phyloP scores from a whole-genome alignment of 192 early-diverging fungal species.

The Gamsiella multidivaricata region DNA sequence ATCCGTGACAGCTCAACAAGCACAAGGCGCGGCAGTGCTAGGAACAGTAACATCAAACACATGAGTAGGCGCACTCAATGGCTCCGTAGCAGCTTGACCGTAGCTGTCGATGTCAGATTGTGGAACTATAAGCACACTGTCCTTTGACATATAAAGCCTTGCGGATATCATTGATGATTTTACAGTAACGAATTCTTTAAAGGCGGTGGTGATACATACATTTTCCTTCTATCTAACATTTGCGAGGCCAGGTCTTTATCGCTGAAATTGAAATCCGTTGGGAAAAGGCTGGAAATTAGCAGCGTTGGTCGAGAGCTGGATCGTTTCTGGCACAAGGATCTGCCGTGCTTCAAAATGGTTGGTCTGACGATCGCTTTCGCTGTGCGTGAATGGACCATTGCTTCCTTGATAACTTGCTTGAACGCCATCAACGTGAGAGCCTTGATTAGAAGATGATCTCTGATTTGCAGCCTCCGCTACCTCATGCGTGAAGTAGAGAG shows the following conservation, averaged over 20 bases:
- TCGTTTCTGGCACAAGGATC: slow-evolving; percentile 34
- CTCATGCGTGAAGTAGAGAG: neutral
- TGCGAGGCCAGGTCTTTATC: neutral
- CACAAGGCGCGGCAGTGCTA: neutral
- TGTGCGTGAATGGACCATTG: neutral
- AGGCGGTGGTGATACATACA: too few relatives aligned
- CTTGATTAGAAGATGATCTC: neutral
- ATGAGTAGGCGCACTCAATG: neutral
- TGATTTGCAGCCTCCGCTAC: neutral
- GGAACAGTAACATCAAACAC: neutral
- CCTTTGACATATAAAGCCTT: too few relatives aligned
- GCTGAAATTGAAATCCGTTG: slow-evolving; percentile 39
- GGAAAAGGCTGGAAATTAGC: slow-evolving; percentile 41
- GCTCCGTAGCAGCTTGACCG: neutral
- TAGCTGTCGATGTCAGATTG: neutral
- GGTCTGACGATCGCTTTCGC: neutral
- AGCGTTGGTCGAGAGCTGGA: slow-evolving; percentile 38
- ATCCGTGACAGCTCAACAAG: neutral
- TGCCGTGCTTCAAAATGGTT: neutral
- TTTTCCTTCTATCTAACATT: neutral
- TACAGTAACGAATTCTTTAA: too few relatives aligned
- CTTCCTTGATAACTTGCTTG: too few relatives aligned
- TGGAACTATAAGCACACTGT: too few relatives aligned
- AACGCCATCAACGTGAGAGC: neutral
- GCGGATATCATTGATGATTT: too few relatives aligned